phyloP scores from a whole-genome alignment of 306 rosid species.

The Fragaria ananassa region DNA sequence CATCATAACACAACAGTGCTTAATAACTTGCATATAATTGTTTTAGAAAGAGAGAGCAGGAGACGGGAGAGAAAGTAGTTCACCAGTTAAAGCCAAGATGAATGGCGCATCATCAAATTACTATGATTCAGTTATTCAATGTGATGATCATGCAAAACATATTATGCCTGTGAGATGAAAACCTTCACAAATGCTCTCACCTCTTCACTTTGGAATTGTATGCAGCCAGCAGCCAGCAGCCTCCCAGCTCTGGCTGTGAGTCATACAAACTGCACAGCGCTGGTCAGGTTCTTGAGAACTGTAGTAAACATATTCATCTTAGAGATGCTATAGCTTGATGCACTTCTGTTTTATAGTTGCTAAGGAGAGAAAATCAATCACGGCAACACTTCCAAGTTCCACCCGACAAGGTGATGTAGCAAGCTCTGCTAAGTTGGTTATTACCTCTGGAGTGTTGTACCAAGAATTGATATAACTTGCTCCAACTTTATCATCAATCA shows the following conservation, averaged over 20 bases:
- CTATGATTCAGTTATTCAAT: background rate
- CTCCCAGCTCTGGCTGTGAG: background rate
- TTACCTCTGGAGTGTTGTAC: background rate
- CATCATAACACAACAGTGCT: background rate
- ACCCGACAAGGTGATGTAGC: background rate
- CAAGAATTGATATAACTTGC: conserved; percentile 4
- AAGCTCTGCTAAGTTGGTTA: conserved; percentile 8
- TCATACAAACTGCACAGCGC: background rate
- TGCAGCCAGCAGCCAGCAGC: conserved; percentile 4
- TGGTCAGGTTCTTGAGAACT: background rate
- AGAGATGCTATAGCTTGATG: background rate
- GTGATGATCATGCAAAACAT: background rate
- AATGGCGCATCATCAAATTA: background rate
- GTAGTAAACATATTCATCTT: background rate
- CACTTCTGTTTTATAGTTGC: background rate
- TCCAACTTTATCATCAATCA: conserved; percentile 11
- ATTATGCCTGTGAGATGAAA: background rate
- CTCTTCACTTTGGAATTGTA: background rate
- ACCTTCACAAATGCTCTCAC: background rate
- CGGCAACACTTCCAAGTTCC: background rate
- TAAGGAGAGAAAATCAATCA: background rate
- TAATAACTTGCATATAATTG: background rate
- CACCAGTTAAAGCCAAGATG: background rate
- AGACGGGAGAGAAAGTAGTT: background rate
- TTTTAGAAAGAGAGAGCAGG: background rate